phyloP scores from a whole-genome alignment of 1,284 basidiomycete species.

The Cryptococcus depauperatus region DNA sequence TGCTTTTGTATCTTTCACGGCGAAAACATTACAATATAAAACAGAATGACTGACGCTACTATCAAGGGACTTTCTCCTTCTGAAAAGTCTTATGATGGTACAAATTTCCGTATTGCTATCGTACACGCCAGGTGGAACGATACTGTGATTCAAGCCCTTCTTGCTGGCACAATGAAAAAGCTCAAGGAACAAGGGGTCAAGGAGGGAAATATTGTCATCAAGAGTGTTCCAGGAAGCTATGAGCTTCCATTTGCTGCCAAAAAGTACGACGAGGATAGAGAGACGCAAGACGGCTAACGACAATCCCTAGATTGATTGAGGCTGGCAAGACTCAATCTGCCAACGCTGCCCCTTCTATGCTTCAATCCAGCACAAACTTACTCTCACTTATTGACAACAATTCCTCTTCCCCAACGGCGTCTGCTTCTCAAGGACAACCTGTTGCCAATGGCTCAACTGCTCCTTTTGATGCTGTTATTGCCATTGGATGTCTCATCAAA shows the following conservation, averaged over 20 bases:
- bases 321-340: conserved; percentile 41
- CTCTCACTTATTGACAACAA: conserved; percentile 64
- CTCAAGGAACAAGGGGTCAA: conserved; percentile 79
- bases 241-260: conserved; percentile 83
- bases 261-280: conserved; percentile 47
- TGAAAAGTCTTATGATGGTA: conserved; percentile 62
- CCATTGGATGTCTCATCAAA: conserved; percentile 96
- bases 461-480: conserved; percentile 89
- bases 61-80: conserved; percentile 70
- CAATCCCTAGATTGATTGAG: conserved; percentile 22
- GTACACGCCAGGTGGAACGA: conserved; percentile 93
- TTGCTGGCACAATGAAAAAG: conserved; percentile 66
- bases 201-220: conserved; percentile 78
- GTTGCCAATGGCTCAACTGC: conserved; percentile 50
- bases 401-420: conserved; percentile 45
- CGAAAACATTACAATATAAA: neutral
- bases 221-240: conserved; percentile 87
- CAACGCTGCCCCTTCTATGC: conserved; percentile 41
- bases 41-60: conserved; percentile 42
- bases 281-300: neutral
- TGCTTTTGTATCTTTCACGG: neutral
- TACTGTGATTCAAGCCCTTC: conserved; percentile 70
- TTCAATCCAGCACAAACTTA: conserved; percentile 39
- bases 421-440: conserved; percentile 46
- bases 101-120: conserved; percentile 71